Conservation (phyloP, 2,329 filamentous ascomycete genomes). For the Nigrograna mackinnonii region DNA sequence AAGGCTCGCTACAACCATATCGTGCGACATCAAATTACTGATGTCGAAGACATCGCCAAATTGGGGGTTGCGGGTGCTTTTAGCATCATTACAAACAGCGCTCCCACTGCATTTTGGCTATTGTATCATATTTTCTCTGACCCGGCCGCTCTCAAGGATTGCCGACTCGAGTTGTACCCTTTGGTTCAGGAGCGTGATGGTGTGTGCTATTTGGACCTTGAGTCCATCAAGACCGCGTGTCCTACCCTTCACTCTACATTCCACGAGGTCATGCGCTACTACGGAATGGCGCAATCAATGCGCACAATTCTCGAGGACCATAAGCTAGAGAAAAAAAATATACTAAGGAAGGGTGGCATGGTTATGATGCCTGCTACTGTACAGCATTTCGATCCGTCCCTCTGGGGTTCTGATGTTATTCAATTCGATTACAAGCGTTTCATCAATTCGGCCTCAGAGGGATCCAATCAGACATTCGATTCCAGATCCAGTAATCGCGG, state of each 20-base stretch:
- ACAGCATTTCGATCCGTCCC: constrained; percentile 21
- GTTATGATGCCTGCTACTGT: constrained; percentile 30
- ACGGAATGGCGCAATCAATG: constrained; percentile 32
- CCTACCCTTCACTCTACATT: constrained; percentile 43
- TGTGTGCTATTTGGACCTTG: constrained; percentile 3
- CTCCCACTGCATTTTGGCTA: constrained; percentile 42
- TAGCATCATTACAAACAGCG: constrained; percentile 41
- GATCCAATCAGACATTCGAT: not conserved
- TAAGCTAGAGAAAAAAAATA: constrained; percentile 26
- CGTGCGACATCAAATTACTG: constrained; percentile 24
- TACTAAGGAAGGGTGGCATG: constrained; percentile 35
- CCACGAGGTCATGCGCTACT: constrained; percentile 43
- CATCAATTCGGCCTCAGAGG: constrained; percentile 4
- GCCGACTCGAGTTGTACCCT: constrained; percentile 14
- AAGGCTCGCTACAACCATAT: constrained; percentile 33
- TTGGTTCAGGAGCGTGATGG: constrained; percentile 5
- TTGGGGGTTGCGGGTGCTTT: constrained; percentile 41
- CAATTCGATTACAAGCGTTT: constrained; percentile 37
- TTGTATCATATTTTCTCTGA: constrained; percentile 36
- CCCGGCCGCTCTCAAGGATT: constrained; percentile 26
- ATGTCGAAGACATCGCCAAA: constrained; percentile 37
- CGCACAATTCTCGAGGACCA: constrained; percentile 35
- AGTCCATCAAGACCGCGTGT: constrained; percentile 19
- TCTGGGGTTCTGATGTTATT: constrained; percentile 30
- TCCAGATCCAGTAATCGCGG: constrained; percentile 10